Conservation (phyloP, 2,329 filamentous ascomycete genomes). For the Colletotrichum truncatum region DNA sequence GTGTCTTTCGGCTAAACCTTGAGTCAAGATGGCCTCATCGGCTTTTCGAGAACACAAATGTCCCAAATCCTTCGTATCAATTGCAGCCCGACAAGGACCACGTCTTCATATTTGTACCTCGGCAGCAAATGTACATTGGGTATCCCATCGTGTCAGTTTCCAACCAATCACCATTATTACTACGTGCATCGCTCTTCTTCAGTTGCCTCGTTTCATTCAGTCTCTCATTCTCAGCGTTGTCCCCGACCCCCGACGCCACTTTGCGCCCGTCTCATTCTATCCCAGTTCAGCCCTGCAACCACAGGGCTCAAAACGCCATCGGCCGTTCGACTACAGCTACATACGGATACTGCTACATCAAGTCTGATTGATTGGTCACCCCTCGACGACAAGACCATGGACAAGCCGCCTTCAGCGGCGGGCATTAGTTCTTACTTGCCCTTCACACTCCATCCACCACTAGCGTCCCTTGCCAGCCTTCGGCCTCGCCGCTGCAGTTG, state of each 20-base stretch:
- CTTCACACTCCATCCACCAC: neutral
- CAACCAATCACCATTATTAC: neutral
- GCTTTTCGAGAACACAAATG: neutral
- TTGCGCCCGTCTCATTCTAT: neutral
- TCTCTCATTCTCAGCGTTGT: neutral
- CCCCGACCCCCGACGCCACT: neutral
- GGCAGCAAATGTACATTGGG: neutral
- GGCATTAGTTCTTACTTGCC: neutral
- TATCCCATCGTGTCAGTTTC: neutral
- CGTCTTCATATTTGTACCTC: neutral
- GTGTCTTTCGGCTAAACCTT: neutral
- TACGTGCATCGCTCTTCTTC: neutral
- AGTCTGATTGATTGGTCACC: neutral
- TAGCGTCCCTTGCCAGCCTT: constrained; percentile 10
- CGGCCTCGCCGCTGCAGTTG: constrained; percentile 22
- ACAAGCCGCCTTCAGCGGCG: neutral
- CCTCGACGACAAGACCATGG: neutral
- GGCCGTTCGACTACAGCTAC: neutral
- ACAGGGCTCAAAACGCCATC: neutral
- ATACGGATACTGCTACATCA: no score
- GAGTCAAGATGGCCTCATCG: constrained; percentile 12
- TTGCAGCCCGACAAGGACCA: neutral
- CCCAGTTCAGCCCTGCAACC: neutral
- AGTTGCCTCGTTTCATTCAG: neutral
- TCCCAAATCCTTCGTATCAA: neutral